Evolutionary conservation across 2,329 filamentous ascomycete genomes (phyloP).

Genomic region (Sphaerulina musiva): DNA sequence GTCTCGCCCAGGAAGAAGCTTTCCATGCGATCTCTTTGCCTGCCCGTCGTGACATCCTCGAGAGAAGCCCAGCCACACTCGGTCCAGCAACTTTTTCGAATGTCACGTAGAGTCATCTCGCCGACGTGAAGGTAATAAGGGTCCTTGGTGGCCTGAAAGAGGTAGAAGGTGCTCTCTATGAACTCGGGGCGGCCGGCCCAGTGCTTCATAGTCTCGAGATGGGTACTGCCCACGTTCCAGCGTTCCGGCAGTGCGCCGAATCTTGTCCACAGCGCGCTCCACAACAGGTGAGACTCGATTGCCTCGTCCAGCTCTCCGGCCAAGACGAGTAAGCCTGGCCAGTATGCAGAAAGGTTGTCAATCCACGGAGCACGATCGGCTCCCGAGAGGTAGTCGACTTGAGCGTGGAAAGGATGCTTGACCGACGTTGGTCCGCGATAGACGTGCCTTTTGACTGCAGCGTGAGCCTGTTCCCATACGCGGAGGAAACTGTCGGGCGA

Average conservation of each 20-base stretch:
- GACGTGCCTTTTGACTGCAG: conserved; percentile 83
- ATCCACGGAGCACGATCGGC: conserved; percentile 90
- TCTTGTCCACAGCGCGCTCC: conserved; percentile 88
- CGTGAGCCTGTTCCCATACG: conserved; percentile 79
- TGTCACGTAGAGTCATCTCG: conserved; percentile 88
- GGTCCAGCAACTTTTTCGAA: conserved; percentile 81
- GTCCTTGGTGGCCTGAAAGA: conserved; percentile 89
- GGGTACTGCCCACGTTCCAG: conserved; percentile 63
- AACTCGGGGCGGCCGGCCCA: conserved; percentile 96
- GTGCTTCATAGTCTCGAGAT: conserved; percentile 82
- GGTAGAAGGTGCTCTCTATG: conserved; percentile 90
- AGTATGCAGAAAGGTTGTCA: conserved; percentile 91
- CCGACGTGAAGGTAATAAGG: conserved; percentile 95
- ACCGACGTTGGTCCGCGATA: conserved; percentile 62
- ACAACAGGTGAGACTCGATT: conserved; percentile 79
- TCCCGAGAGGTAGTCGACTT: conserved; percentile 80
- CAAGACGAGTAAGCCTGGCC: conserved; percentile 77
- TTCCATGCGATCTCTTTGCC: conserved; percentile 92
- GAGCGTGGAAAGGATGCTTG: conserved; percentile 87
- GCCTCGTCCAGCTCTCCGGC: conserved; percentile 89
- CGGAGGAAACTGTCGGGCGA: conserved; percentile 71
- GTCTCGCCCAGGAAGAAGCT: conserved; percentile 98
- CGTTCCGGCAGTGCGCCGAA: conserved; percentile 91
- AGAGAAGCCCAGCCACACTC: conserved; percentile 90
- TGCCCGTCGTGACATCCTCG: conserved; percentile 55